phyloP scores from a whole-genome alignment of 202 grass and related monocot species.

The Setaria italica region DNA sequence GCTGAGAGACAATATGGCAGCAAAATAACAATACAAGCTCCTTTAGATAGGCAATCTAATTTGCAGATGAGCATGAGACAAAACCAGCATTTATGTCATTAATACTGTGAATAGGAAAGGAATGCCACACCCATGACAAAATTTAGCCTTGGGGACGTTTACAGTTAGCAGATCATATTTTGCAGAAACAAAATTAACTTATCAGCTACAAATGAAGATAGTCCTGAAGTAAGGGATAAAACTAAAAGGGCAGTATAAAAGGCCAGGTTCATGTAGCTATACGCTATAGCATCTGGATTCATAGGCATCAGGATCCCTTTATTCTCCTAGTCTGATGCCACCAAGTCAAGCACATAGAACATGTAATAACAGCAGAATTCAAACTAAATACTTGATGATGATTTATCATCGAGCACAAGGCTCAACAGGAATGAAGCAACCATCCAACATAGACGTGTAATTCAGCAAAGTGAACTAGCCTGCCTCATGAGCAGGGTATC shows the following conservation, averaged over 20 bases:
- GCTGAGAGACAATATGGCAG: not conserved
- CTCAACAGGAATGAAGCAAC: not conserved
- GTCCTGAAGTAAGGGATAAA: not conserved
- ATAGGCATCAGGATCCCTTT: not conserved
- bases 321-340: conserved; percentile 2
- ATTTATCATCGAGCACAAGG: conserved; percentile 3
- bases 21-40: conserved; percentile 3
- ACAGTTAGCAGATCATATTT: not conserved
- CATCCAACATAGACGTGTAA: not conserved
- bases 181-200: conserved; percentile 17
- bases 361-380: not conserved
- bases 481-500: not conserved
- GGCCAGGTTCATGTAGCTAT: not conserved
- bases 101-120: not conserved
- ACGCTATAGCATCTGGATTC: conserved; percentile 28
- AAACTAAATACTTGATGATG: conserved; percentile 18
- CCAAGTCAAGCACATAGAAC: not conserved
- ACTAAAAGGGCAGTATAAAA: not conserved
- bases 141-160: conserved; percentile 15
- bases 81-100: conserved; percentile 28
- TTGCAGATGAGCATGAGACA: conserved; percentile 23
- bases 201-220: conserved; percentile 2
- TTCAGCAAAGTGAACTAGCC: conserved; percentile 1
- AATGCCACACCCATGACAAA: conserved; percentile 8
- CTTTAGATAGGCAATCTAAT: conserved; percentile 10